Evolutionary conservation across 768 basidiomycete species (phyloP).

Genomic region (Amanita pallidorosea): DNA sequence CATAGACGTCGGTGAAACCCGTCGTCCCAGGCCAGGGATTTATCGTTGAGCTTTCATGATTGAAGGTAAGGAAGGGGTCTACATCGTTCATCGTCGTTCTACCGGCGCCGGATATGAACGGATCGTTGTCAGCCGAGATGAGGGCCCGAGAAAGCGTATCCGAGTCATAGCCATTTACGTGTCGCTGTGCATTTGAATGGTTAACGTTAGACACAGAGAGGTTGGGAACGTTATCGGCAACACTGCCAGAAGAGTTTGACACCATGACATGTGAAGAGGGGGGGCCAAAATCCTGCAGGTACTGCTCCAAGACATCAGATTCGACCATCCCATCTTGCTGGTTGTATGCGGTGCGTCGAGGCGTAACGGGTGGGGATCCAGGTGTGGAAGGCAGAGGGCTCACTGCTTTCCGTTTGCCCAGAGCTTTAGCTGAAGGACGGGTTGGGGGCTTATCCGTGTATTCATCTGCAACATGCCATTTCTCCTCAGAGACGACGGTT

Average conservation of each 20-base stretch:
- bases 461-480: background rate
- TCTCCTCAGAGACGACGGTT: background rate
- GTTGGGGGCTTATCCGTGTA: background rate
- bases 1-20: background rate
- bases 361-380: background rate
- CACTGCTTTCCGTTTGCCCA: conserved; percentile 20
- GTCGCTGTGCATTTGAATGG: background rate
- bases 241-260: background rate
- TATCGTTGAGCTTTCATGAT: background rate
- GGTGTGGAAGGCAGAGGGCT: conserved; percentile 3
- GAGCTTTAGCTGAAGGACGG: conserved; percentile 20
- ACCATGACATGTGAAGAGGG: background rate
- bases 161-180: background rate
- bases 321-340: background rate
- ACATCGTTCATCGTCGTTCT: background rate
- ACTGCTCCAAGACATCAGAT: conserved; percentile 3
- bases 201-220: background rate
- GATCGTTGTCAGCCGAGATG: conserved; percentile 3
- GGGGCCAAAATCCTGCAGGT: background rate
- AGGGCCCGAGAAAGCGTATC: conserved; percentile 3
- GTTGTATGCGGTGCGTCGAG: background rate
- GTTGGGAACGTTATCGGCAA: background rate
- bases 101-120: conserved; percentile 1
- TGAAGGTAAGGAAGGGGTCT: background rate
- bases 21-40: background rate